Evolutionary conservation across 148 eudicot species (phyloP), one percentile per base, ranked within the genome.

Genomic region (Cornus florida): DNA sequence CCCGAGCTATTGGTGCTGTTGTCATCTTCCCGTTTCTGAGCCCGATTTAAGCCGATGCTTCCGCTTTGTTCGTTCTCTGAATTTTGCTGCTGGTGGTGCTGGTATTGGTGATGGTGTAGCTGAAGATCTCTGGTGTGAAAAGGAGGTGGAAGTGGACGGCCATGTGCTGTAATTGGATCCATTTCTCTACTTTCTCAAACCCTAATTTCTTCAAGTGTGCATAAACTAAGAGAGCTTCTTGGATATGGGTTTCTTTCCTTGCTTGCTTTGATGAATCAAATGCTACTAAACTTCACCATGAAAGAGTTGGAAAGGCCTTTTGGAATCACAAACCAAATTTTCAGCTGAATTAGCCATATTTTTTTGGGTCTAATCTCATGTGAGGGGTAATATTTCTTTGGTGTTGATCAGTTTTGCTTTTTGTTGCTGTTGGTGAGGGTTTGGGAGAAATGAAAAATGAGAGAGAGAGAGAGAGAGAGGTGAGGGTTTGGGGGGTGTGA

Each of bases 61-160:
- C 78, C 82, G 17, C 79, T 74, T 35, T 78, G 83, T 62, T 84
- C 81, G 12, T 81, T 84, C 41, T 77, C 81, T 6, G 48, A 64
- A 1, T 74, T 71, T 5, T 59, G 80, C 13, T 66, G 84, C 6
- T 24, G 83, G 6, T 77, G 78, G 3, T 87, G 87, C 17, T 79
- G 75, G 67, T 84, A 83, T 50, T 72, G 77, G 19, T 43, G 81
- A 57, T 86, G 90, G 74, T 89, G 92, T 39, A 87, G 82, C 73
- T 89, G 90, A 43, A 89, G 92, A 72, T 88, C 89, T 66, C 87
- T 56, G 35, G 79, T 64, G 74, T 77, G 87, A 71, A 88, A 88
- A 67, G 91, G 87, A 39, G 91, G 87, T 31, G 91, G 89, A 28
- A 86, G 83, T 13, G 86, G 81, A 17, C 86, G 87, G 39, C 81